Evolutionary conservation across 805 yeast species (phyloP).

Genomic region (Hanseniaspora hatyaiensis): DNA sequence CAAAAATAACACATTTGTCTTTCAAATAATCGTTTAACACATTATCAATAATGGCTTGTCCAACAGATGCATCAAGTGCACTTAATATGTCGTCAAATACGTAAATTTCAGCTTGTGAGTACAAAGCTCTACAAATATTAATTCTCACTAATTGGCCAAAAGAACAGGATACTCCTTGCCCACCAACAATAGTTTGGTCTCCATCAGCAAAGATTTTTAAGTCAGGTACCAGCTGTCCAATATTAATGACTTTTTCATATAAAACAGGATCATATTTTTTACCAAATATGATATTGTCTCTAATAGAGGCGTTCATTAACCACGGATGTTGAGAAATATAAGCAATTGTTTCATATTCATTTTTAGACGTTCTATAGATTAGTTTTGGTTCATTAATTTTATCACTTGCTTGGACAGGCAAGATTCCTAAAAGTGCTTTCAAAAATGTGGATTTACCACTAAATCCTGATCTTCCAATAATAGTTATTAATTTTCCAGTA

Average conservation of each 20-base stretch:
- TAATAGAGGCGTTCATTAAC: slow-evolving; percentile 41
- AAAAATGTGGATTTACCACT: slow-evolving; percentile 54
- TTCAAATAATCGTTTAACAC: slow-evolving; percentile 42
- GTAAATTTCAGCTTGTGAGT: slow-evolving; percentile 46
- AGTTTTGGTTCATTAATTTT: slow-evolving; percentile 20
- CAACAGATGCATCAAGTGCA: slow-evolving; percentile 68
- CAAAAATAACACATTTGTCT: slow-evolving; percentile 42
- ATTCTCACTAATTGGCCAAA: slow-evolving; percentile 58
- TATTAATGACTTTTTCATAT: slow-evolving; percentile 35
- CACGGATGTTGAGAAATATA: slow-evolving; percentile 52
- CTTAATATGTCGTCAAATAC: slow-evolving; percentile 54
- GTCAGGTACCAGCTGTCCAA: slow-evolving; percentile 40
- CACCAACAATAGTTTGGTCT: slow-evolving; percentile 46
- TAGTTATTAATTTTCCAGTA: slow-evolving; percentile 44
- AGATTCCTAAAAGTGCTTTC: slow-evolving; percentile 43
- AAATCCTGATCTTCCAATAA: slow-evolving; percentile 57
- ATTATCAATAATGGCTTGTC: slow-evolving; percentile 40
- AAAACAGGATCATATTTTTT: slow-evolving; percentile 33
- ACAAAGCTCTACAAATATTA: slow-evolving; percentile 58
- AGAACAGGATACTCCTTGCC: slow-evolving; percentile 48
- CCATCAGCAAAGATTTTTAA: slow-evolving; percentile 41
- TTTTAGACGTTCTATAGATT: slow-evolving; percentile 20
- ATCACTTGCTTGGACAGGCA: slow-evolving; percentile 27
- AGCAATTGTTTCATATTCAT: slow-evolving; percentile 33
- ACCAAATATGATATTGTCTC: slow-evolving; percentile 43